Evolutionary conservation across 2,329 filamentous ascomycete genomes (phyloP).

Genomic region (Stagonosporopsis tanaceti): DNA sequence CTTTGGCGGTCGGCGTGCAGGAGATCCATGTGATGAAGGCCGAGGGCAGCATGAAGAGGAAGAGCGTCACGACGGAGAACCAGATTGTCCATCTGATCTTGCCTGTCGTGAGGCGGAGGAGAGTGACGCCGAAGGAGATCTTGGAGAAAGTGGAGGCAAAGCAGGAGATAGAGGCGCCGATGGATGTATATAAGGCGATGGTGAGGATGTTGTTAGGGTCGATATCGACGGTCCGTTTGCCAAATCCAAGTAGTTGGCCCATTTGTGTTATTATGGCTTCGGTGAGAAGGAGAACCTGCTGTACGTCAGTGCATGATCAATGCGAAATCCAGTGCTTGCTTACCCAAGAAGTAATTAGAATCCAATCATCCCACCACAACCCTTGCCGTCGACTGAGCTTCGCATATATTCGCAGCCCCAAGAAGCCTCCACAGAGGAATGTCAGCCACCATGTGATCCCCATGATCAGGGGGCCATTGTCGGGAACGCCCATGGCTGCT

Average conservation of each 20-base stretch:
- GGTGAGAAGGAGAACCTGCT: slow-evolving; percentile 31
- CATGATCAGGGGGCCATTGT: slow-evolving; percentile 36
- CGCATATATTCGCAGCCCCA: slow-evolving; percentile 38
- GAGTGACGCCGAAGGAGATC: slow-evolving; percentile 40
- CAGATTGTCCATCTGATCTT: slow-evolving; percentile 28
- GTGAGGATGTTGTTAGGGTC: slow-evolving; percentile 20
- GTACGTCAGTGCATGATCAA: slow-evolving; percentile 4
- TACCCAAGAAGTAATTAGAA: slow-evolving; percentile 40
- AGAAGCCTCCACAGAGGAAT: slow-evolving; percentile 30
- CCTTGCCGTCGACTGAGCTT: slow-evolving; percentile 35
- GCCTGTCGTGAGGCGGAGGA: slow-evolving; percentile 33
- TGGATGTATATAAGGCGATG: slow-evolving; percentile 26
- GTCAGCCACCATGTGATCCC: slow-evolving; percentile 38
- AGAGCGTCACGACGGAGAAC: slow-evolving; percentile 36
- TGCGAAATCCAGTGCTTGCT: background rate
- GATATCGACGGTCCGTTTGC: slow-evolving; percentile 34
- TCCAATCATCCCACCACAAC: slow-evolving; percentile 43
- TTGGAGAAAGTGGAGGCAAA: slow-evolving; percentile 38
- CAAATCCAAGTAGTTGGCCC: slow-evolving; percentile 32
- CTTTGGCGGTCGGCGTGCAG: slow-evolving; percentile 29
- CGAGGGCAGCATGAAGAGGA: slow-evolving; percentile 37
- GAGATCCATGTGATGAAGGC: slow-evolving; percentile 32
- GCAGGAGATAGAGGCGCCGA: slow-evolving; percentile 34
- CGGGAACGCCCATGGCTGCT: slow-evolving; percentile 19
- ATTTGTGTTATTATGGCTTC: slow-evolving; percentile 32